Evolutionary conservation across 257 asterid genomes (phyloP), one percentile per base, ranked within the genome.

Genomic region (Cruciata laevipes): DNA sequence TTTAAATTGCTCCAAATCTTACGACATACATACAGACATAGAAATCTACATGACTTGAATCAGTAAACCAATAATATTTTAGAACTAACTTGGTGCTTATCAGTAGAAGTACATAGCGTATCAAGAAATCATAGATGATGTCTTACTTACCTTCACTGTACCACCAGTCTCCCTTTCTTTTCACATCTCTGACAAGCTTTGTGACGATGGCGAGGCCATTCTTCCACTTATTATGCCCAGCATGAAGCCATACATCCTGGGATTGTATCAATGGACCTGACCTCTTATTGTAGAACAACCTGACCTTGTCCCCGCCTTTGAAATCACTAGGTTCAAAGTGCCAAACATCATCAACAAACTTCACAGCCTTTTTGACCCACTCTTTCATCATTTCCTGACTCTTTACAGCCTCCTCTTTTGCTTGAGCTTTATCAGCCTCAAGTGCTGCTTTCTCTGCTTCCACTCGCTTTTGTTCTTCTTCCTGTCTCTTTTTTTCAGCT

Each of bases 191-290:
- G 60, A 65, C 66, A 79, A 94, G 96, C 83, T 82, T 83, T 52
- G 87, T 80, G 69, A 85, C 77, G 74, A 88, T 77, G 65, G 96
- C 86, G 67, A 88, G 80, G 20, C 99, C 99, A 71, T 83, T 79
- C 71, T 65, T 74, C 99, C 99, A 94, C 78, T 80, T 79, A 79
- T 87, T 84, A 68, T 85, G 78, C 65, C 96, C 99, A 61, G 97
- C 99, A 81, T 94, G 99, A 69, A 94, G 77, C 97, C 97, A 94
- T 67, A 94, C 20, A 44, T 82, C 89, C 73, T 78, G 77, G 62
- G 86, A 83, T 61, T 77, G 80, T 72, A 74, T 66, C 69, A 94
- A 89, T 62, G 96, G 91, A 60, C 99, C 95, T 32, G 95, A 82
- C 75, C 77, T 83, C 80, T 76, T 81, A 79, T 87, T 86, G 70